A percentile compares a stretch with the other conserved stretches of the same genome.
Evolutionary conservation across 225 moss, liverwort and hornwort species (phyloP).

Genomic region (Straminergon stramineum): DNA sequence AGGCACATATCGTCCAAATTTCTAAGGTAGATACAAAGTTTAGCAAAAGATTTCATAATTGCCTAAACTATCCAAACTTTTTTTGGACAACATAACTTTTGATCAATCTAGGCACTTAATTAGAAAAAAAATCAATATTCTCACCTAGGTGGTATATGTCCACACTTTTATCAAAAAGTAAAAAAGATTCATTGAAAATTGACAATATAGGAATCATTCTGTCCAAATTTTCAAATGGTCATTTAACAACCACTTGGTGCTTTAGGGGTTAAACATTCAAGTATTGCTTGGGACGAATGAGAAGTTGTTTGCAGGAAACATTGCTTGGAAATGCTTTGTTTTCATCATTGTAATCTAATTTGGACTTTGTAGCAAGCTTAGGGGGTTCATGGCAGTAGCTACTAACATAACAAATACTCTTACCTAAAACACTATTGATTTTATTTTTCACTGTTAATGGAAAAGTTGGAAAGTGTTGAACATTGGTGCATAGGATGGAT

Average conservation of each 20-base stretch:
- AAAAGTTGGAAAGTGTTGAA: not conserved
- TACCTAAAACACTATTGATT: not conserved
- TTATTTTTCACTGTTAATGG: not conserved
- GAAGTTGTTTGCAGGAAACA: not conserved
- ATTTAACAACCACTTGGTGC: not conserved
- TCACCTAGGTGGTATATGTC: accelerated
- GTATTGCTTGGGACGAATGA: not conserved
- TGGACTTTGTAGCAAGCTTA: accelerated
- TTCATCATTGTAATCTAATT: not conserved
- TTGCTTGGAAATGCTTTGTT: accelerated
- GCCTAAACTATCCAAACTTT: accelerated
- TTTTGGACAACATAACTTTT: not conserved
- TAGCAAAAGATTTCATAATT: not conserved
- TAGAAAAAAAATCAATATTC: accelerated
- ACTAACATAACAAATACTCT: not conserved
- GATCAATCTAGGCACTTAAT: accelerated
- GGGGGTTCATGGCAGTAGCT: accelerated
- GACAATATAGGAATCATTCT: not conserved
- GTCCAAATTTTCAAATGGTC: not conserved
- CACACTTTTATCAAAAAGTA: not conserved
- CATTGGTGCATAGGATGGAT: not conserved
- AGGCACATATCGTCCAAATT: accelerated
- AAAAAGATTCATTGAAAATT: not conserved
- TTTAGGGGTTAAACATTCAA: not conserved
- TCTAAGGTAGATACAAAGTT: accelerated